Base-by-base conservation (phyloP, 371 early-diverging fungal species). In the Coemansia linderi region DNA sequence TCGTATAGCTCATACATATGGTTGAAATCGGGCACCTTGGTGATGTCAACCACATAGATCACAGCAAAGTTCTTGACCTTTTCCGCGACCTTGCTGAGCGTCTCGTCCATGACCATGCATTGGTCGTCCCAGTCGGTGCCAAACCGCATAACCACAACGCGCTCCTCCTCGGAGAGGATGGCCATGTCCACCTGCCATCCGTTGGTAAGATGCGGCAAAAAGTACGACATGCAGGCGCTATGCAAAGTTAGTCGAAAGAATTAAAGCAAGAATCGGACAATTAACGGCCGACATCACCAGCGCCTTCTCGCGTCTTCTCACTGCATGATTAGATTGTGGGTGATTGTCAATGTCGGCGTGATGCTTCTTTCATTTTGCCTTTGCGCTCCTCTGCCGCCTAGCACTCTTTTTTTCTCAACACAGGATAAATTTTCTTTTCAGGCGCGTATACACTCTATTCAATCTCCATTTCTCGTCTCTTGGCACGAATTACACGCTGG, bases 141-240 rank as follows among this genome's bases (percentile, higher is more conserved):
- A 80, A 98, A 97, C 8, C 99, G 88, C 57, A 98, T 93, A 33
- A 98, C 85, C 22, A 97, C 98, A 2, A 98, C 95, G 24, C 97
- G 88, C 58, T 97, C 96, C 72, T 98, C 98, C 79, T 98, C 99
- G 17, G 92, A 91, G 38, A 98, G 84, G 62, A 98, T 98, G n/a
- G 98, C 97, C 83, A 96, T 96, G 83, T 98, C 99, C 24, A 97
- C 98, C 82, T 98, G 98, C 98, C 98, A 98, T 56, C 95, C 96
- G 61, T 91, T 91, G 5, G 91, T 91, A 62, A 91, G 85, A 85
- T 92, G 93, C 19, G 91, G 91, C 61, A 92, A 80, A 79, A 92
- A 89, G 67, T 91, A 92, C 19, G 87, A 86, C 88, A 77, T 77
- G n/a, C 4, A 19, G 10, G 9, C n/a, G 15, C n/a, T 36, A 56